Percentiles rank a stretch among this genome's conserved stretches.
These are phyloP conservation scores for Termitomyces sp. DNA, from an alignment of 768 basidiomycete genomes.

Conservation along the genomic window DNA sequence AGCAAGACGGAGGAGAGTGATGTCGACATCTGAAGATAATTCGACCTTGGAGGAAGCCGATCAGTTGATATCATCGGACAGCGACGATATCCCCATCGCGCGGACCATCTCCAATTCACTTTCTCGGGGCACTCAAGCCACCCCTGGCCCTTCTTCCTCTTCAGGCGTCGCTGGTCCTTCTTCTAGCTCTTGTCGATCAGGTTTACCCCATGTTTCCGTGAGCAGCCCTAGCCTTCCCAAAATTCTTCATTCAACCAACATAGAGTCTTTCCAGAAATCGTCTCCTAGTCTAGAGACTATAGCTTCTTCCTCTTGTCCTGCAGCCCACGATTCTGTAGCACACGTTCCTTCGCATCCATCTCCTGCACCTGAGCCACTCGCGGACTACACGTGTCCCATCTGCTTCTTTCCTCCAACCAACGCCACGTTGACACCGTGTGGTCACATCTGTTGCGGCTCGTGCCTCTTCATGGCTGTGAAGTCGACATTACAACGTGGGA, in stretches of 20 bases:
- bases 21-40: neutral
- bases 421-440: constrained; percentile 77
- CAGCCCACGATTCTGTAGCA: constrained; percentile 11
- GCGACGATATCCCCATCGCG: constrained; percentile 6
- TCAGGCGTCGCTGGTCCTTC: neutral
- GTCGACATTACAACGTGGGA: constrained; percentile 50
- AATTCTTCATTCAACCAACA: constrained; percentile 20
- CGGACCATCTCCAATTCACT: neutral
- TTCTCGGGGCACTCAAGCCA: neutral
- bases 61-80: constrained; percentile 12
- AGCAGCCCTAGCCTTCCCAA: constrained; percentile 23
- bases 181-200: neutral
- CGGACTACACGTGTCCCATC: constrained; percentile 74
- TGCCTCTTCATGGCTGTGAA: constrained; percentile 76
- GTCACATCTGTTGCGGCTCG: constrained; percentile 73
- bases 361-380: constrained; percentile 36
- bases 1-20: neutral
- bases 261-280: constrained; percentile 9
- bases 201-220: constrained; percentile 11
- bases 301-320: constrained; percentile 2
- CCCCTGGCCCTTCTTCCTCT: neutral
- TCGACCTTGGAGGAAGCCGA: constrained; percentile 9
- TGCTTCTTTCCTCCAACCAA: constrained; percentile 75
- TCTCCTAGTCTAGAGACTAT: neutral
- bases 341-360: constrained; percentile 7